A percentile compares a stretch with the other conserved stretches of the same genome.
Evolutionary conservation across 257 asterid species (phyloP).

Genomic region (Solanum neorickii): DNA sequence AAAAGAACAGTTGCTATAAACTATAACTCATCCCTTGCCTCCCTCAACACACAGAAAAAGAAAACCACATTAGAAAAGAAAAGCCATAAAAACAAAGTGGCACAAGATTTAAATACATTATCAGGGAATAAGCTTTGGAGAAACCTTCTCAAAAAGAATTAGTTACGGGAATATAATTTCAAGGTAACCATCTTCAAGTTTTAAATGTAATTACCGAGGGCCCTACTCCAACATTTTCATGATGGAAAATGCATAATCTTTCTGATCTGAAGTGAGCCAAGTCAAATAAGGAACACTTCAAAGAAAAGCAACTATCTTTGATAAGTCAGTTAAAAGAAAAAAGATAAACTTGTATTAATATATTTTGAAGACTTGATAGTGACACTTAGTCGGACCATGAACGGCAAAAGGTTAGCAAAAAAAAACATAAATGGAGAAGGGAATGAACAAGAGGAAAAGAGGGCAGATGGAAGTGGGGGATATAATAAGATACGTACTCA

Average conservation of each 20-base stretch:
- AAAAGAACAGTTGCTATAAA: not conserved
- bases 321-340: not conserved
- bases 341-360: not conserved
- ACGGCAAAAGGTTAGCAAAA: not conserved
- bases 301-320: not conserved
- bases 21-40: not conserved
- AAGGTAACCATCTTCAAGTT: not conserved
- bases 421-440: not conserved
- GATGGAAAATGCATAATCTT: not conserved
- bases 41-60: not conserved
- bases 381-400: not conserved
- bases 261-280: not conserved
- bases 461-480: not conserved
- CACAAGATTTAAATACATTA: not conserved
- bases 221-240: not conserved
- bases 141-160: not conserved
- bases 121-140: not conserved
- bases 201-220: not conserved
- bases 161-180: not conserved
- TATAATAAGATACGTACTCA: constrained; percentile 39
- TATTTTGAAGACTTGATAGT: not conserved
- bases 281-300: not conserved
- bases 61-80: not conserved
- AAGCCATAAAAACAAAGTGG: not conserved
- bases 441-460: not conserved